Percentiles rank a stretch among this genome's conserved stretches.
Evolutionary conservation across 2,329 filamentous ascomycete species (phyloP).

Genomic region (Sclerotiophoma versabilis): DNA sequence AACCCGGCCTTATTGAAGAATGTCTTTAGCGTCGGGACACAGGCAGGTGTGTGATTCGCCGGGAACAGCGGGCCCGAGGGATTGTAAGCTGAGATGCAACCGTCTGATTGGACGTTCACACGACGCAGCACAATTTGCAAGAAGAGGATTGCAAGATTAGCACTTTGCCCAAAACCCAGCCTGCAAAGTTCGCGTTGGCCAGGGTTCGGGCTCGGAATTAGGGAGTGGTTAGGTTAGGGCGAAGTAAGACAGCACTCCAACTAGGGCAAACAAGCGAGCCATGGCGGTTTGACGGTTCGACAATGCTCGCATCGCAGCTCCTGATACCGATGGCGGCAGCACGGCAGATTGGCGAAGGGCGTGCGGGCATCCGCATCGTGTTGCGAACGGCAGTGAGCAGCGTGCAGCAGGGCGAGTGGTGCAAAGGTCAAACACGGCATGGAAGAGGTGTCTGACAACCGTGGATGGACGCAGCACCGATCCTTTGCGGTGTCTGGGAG

Average conservation of each 20-base stretch:
- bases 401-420: constrained; percentile 15
- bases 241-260: constrained; percentile 39
- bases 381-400: constrained; percentile 22
- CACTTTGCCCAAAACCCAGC: constrained; percentile 41
- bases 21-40: constrained; percentile 29
- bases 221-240: constrained; percentile 44
- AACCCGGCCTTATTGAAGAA: constrained; percentile 34
- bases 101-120: constrained; percentile 40
- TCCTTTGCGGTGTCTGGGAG: constrained; percentile 20
- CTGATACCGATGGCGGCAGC: constrained; percentile 35
- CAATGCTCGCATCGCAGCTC: constrained; percentile 41
- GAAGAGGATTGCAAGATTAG: constrained; percentile 45
- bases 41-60: constrained; percentile 34
- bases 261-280: constrained; percentile 29
- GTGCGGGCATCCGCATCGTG: constrained; percentile 23
- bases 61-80: constrained; percentile 23
- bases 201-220: constrained; percentile 47
- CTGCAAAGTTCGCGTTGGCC: constrained; percentile 44
- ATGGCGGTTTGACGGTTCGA: constrained; percentile 24
- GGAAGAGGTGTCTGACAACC: constrained; percentile 29
- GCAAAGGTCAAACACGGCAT: constrained; percentile 41
- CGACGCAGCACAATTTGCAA: constrained; percentile 42
- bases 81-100: constrained; percentile 30
- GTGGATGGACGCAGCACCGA: constrained; percentile 27
- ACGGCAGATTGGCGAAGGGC: constrained; percentile 30